Evolutionary conservation across 805 yeast species (phyloP), one percentile per base, ranked within the genome.

Genomic region (Hanseniaspora nectarophila): DNA sequence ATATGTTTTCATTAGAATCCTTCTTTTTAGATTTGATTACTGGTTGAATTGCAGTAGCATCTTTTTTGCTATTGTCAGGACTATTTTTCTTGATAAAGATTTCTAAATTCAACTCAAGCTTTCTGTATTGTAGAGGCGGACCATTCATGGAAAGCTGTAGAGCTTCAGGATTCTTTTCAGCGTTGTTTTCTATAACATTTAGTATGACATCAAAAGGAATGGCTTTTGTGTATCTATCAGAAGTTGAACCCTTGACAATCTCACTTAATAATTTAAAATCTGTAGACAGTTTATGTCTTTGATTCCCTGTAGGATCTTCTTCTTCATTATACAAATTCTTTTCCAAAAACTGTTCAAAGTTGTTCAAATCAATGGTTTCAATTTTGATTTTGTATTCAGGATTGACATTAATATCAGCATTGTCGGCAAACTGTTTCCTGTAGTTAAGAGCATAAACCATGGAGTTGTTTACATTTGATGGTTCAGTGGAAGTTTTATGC

Each of bases 81-180:
- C 43, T 29, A 13, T 38, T 40, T 16, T 42, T 40, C 12, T 46
- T 46, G 16, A 38, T 42, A 29, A 38, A 37, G 2, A 40, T 46
- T 10, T 29, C 45, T 23, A 42, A 29, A 16, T 42, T 42, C 15
- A 42, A 42, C n/a, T 45, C 51, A 13, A 52, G 9, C 24, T 52
- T 52, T 45, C 54, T 45, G 24, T 40, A 52, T 18, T 45, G 37
- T n/a, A 52, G 31, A 16, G 54, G 51, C 2, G 54, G 54, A 9
- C 43, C 38, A 54, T 35, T 31, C 24, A 29, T 16, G 16, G 29
- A 20, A 13, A 18, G 45, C 13, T 42, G 16, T 2, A 42, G 15
- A 4, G 6, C 16, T 9, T 42, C 45, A 10, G 23, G 29, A 10
- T 28, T 29, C 6, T 16, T 35, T 7, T 16, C 5, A 16, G 28